Percentiles rank a stretch among this genome's conserved stretches.
Conservation (phyloP, 2,329 filamentous ascomycete species). For the Ophiobolus disseminans region DNA sequence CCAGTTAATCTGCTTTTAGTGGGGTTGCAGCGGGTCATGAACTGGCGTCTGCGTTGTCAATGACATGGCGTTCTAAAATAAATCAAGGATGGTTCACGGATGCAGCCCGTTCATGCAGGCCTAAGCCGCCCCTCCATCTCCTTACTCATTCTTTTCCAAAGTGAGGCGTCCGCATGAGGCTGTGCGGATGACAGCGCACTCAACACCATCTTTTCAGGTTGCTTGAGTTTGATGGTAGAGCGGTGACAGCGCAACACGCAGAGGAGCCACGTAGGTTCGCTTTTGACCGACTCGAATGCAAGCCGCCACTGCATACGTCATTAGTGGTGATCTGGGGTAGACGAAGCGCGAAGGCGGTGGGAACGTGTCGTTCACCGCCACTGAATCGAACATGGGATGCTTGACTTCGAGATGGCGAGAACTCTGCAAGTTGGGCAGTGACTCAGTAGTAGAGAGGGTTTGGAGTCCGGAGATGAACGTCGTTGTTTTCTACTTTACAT, state of each 20-base stretch:
- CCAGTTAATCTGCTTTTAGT: slow-evolving; percentile 11
- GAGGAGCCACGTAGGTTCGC: slow-evolving; percentile 33
- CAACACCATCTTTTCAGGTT: slow-evolving; percentile 25
- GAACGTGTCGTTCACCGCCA: slow-evolving; percentile 39
- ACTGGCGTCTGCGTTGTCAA: slow-evolving; percentile 21
- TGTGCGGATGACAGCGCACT: slow-evolving; percentile 31
- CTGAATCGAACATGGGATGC: slow-evolving; percentile 27
- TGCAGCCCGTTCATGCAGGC: slow-evolving; percentile 34
- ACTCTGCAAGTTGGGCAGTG: slow-evolving; percentile 16
- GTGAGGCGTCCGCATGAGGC: slow-evolving; percentile 27
- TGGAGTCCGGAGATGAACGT: slow-evolving; percentile 20
- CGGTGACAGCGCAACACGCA: slow-evolving; percentile 32
- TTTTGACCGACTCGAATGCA: slow-evolving; percentile 32
- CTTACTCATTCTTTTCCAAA: slow-evolving; percentile 14
- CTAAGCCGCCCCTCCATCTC: slow-evolving; percentile 3
- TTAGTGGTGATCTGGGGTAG: slow-evolving; percentile 30
- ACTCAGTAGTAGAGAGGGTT: slow-evolving; percentile 21
- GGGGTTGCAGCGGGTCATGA: slow-evolving; percentile 7
- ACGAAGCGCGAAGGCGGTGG: slow-evolving; percentile 25
- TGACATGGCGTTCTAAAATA: slow-evolving; percentile 20
- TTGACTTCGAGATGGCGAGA: slow-evolving; percentile 17
- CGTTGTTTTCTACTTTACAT: slow-evolving; percentile 16
- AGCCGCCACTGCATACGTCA: slow-evolving; percentile 34
- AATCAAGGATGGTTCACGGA: slow-evolving; percentile 26
- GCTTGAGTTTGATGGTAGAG: slow-evolving; percentile 8